A percentile compares a stretch with the other conserved stretches of the same genome.
These are phyloP conservation scores for Penicillium sp. DNA, from an alignment of 2,329 filamentous ascomycete genomes.

Conservation along the genomic window DNA sequence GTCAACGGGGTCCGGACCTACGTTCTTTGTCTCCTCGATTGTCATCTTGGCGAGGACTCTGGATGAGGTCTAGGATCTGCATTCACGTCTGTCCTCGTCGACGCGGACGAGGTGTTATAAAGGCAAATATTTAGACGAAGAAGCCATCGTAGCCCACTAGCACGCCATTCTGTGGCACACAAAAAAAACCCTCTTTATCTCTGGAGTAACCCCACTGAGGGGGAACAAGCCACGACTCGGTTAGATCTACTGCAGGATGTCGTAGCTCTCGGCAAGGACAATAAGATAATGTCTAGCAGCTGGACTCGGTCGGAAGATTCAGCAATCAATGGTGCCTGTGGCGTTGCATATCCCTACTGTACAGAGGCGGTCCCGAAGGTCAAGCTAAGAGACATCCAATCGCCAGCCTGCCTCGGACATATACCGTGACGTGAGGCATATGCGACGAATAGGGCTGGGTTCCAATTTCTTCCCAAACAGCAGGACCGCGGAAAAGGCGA, in stretches of 20 bases:
- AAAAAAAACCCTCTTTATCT: neutral
- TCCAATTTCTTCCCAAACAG: neutral
- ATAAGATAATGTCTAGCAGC: neutral
- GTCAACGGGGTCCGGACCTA: neutral
- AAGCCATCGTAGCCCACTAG: conserved; percentile 20
- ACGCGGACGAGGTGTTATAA: conserved; percentile 19
- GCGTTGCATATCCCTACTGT: conserved; percentile 1
- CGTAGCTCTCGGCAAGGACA: neutral
- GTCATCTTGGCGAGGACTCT: conserved; percentile 20
- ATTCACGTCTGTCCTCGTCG: neutral
- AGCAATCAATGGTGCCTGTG: conserved; percentile 6
- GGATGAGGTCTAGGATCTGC: conserved; percentile 1
- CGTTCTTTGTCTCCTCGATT: conserved; percentile 21
- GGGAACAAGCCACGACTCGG: conserved; percentile 1
- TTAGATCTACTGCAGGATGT: neutral
- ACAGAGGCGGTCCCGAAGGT: neutral
- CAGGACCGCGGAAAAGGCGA: neutral
- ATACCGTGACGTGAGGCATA: conserved; percentile 1
- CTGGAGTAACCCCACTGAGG: neutral
- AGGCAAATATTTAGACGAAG: conserved; percentile 8
- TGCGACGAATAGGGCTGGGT: neutral
- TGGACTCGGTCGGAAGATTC: neutral
- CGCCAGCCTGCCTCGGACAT: neutral
- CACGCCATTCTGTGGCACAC: conserved; percentile 33
- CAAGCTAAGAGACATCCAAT: neutral